Evolutionary conservation across 1,284 basidiomycete genomes (phyloP), one percentile per base, ranked within the genome.

Genomic region (Heterobasidion parviporum): DNA sequence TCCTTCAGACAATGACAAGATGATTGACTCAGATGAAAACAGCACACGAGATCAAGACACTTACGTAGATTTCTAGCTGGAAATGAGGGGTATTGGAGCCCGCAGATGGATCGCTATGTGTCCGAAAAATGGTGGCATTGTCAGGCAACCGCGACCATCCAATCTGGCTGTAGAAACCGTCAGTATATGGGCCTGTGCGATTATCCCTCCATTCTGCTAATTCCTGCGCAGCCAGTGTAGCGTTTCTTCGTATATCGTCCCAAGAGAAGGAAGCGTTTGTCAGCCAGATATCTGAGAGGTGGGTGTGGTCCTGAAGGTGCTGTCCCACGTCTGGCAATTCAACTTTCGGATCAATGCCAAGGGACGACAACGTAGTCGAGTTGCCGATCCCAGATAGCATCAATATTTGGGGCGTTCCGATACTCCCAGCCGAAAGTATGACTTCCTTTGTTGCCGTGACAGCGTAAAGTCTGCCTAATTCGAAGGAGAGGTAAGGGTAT

Each of bases 361-460:
- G 59, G 18, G 59, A 56, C 41, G 32, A 34, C 14, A 73, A 62
- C 2, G 70, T 60, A 12, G 49, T 54, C 53, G 59, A 54, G 56
- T 62, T 58, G 15, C 78, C 78, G 56, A 79, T 75, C 33, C 78
- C 78, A 14, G 75, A 77, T 43, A 74, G 67, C 50, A 74, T 63
- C 10, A 80, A 70, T 26, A 80, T 67, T 51, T 75, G 74, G 10
- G 78, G 76, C 2, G 72, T 71, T 0, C 66, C 68, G 10, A 77
- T 60, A 0, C 71, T 62, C 10, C 77, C 77, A 6, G 73, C 71
- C 41, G 75, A 74, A 8, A 80, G 66, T 43, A 80, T 72, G n/a
- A 79, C 56, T 58, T 77, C 75, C 47, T 70, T 73, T 34, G 48
- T 59, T 2, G 71, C 76, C 7, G 54, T 65, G 16, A 72, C 63